Conservation (phyloP, 192 early-diverging fungal genomes). For the Coemansia sp. region DNA sequence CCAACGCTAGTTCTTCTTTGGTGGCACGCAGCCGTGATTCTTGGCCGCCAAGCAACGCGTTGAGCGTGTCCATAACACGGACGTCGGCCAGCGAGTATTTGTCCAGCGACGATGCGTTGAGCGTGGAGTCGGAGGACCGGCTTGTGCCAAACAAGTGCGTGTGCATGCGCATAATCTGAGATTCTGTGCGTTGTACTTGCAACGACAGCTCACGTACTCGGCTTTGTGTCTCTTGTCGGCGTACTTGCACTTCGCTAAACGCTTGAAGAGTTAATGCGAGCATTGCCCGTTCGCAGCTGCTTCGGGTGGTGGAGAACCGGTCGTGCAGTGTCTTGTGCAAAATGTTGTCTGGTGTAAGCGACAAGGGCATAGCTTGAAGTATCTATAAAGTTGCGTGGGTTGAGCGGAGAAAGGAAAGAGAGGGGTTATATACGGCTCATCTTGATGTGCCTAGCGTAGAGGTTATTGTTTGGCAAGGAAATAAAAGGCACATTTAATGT, state of each 20-base stretch:
- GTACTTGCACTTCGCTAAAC: constrained; percentile 10
- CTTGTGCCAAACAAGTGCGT: neutral
- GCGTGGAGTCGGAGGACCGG: neutral
- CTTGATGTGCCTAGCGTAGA: no score
- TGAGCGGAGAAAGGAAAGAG: no score
- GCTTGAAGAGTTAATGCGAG: constrained; percentile 24
- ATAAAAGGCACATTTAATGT: no score
- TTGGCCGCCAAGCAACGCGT: constrained; percentile 8
- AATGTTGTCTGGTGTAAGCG: constrained; percentile 23
- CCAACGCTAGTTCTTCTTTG: constrained; percentile 23
- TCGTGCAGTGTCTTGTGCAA: constrained; percentile 34
- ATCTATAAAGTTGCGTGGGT: no score
- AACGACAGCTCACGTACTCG: constrained; percentile 16
- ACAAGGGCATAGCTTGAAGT: neutral
- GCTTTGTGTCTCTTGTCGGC: constrained; percentile 19
- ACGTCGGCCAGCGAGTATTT: constrained; percentile 4
- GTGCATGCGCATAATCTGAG: constrained; percentile 13
- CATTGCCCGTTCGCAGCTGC: constrained; percentile 20
- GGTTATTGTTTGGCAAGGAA: no score
- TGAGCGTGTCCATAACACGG: constrained; percentile 14
- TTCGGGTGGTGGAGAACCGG: constrained; percentile 24
- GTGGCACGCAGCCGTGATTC: constrained; percentile 20
- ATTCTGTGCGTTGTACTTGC: constrained; percentile 27
- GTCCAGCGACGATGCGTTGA: neutral
- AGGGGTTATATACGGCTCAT: no score